These are phyloP conservation scores for Trichoderma oligosporum DNA, from an alignment of 2,329 filamentous ascomycete genomes.

Conservation along the genomic window DNA sequence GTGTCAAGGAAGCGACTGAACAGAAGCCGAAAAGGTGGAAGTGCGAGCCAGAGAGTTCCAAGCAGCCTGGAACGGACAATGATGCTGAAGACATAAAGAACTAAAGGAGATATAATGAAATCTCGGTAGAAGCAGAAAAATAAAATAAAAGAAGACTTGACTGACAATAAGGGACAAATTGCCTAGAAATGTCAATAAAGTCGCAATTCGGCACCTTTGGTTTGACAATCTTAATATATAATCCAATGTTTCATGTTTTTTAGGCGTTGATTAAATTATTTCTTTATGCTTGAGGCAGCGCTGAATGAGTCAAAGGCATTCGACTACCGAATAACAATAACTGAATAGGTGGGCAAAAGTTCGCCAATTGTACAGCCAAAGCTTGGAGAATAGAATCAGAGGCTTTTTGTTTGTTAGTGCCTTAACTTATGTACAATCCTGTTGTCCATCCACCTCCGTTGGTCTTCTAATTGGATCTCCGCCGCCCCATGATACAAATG, in stretches of 20 bases:
- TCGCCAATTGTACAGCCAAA: background rate
- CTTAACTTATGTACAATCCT: slow-evolving; percentile 21
- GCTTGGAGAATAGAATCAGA: background rate
- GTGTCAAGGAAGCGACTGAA: slow-evolving; percentile 10
- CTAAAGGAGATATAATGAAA: background rate
- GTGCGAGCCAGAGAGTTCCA: too few relatives aligned
- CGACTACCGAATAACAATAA: background rate
- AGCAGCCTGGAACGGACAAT: too few relatives aligned
- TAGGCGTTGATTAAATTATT: too few relatives aligned
- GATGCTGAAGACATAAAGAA: background rate
- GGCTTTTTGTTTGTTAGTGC: slow-evolving; percentile 4
- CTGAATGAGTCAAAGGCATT: too few relatives aligned
- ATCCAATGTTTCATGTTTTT: too few relatives aligned
- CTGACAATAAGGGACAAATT: too few relatives aligned
- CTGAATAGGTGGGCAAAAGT: background rate
- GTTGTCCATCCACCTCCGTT: background rate
- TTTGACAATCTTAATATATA: too few relatives aligned
- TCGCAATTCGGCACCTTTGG: too few relatives aligned
- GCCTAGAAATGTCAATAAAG: too few relatives aligned
- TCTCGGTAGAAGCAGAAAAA: too few relatives aligned
- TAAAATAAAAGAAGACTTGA: too few relatives aligned
- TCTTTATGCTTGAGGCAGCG: too few relatives aligned
- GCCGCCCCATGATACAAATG: slow-evolving; percentile 16
- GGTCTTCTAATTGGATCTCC: background rate
- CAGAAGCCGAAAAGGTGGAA: background rate